phyloP scores from a whole-genome alignment of 805 yeast species.

The Ogataea allantospora region DNA sequence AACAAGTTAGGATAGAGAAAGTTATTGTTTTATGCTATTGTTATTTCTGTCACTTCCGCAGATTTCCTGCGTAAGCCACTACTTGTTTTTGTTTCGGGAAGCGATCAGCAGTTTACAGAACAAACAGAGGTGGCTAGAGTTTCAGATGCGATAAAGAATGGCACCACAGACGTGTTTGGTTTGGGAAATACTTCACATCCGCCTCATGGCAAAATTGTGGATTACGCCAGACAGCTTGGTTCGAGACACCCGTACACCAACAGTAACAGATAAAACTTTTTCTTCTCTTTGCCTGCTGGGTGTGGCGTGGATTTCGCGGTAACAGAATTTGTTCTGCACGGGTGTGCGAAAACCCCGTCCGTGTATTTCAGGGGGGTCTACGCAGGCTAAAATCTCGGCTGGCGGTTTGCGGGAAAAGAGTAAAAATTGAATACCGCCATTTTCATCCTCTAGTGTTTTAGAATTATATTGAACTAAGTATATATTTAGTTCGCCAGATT shows the following conservation, averaged over 20 bases:
- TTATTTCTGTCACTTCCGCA: conserved; percentile 4
- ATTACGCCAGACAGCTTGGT: too few species aligned
- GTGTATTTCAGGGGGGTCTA: conserved; percentile 1
- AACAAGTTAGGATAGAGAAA: conserved; percentile 1
- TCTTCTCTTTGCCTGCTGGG: too few species aligned
- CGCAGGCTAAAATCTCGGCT: conserved; percentile 1
- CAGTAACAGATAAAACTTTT: not conserved
- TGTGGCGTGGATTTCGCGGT: too few species aligned
- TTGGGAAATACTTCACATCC: too few species aligned
- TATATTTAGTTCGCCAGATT: conserved; percentile 7
- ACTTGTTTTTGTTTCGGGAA: conserved; percentile 4
- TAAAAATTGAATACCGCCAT: conserved; percentile 19
- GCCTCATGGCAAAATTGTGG: too few species aligned
- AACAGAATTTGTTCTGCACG: not conserved
- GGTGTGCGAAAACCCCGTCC: not conserved
- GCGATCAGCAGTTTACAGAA: conserved; percentile 1
- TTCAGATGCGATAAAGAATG: too few species aligned
- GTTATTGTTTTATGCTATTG: conserved; percentile 3
- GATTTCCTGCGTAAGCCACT: conserved; percentile 3
- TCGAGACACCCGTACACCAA: not conserved
- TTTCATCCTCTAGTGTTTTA: conserved; percentile 15
- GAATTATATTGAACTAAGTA: conserved; percentile 3
- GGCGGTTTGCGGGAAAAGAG: conserved; percentile 13
- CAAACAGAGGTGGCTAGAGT: conserved; percentile 1
- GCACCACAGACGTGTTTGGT: too few species aligned